Evolutionary conservation across 352 stramenopile species (phyloP).

Genomic region (Pythium vanterpoolii): DNA sequence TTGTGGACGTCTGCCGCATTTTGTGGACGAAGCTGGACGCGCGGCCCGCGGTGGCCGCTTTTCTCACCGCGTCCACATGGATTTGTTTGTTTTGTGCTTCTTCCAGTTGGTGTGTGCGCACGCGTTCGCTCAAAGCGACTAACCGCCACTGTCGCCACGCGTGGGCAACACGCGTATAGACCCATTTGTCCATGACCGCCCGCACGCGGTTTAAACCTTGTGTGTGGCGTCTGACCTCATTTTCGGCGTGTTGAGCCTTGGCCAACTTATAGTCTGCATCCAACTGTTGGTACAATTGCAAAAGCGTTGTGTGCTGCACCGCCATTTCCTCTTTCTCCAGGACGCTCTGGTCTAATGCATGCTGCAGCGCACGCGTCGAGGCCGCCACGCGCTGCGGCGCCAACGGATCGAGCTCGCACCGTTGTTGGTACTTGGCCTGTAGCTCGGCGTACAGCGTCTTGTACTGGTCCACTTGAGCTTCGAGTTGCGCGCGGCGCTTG

Average conservation of each 20-base stretch:
- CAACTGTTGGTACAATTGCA: conserved; percentile 32
- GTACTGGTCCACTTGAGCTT: conserved; percentile 25
- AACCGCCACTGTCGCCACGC: conserved; percentile 43
- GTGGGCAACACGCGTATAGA: conserved; percentile 24
- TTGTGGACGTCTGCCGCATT: conserved; percentile 3
- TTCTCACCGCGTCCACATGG: neutral
- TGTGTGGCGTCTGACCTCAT: conserved; percentile 21
- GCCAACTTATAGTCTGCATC: conserved; percentile 30
- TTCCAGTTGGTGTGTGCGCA: conserved; percentile 3
- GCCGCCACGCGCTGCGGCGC: conserved; percentile 46
- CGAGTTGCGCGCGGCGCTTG: conserved; percentile 34
- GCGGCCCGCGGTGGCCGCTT: neutral
- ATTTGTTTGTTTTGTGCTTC: neutral
- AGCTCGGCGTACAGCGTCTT: conserved; percentile 37
- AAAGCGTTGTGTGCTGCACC: conserved; percentile 36
- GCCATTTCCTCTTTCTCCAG: conserved; percentile 69
- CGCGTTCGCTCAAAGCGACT: neutral
- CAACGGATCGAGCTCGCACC: conserved; percentile 51
- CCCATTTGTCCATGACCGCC: conserved; percentile 32
- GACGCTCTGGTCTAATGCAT: conserved; percentile 52
- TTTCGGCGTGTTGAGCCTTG: conserved; percentile 20
- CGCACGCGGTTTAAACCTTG: conserved; percentile 25
- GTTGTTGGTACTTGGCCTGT: conserved; percentile 48
- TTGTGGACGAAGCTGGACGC: conserved; percentile 6
- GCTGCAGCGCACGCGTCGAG: conserved; percentile 46